Evolutionary conservation across 495 filamentous ascomycete species (phyloP).

Genomic region (Entonaema liquescens): DNA sequence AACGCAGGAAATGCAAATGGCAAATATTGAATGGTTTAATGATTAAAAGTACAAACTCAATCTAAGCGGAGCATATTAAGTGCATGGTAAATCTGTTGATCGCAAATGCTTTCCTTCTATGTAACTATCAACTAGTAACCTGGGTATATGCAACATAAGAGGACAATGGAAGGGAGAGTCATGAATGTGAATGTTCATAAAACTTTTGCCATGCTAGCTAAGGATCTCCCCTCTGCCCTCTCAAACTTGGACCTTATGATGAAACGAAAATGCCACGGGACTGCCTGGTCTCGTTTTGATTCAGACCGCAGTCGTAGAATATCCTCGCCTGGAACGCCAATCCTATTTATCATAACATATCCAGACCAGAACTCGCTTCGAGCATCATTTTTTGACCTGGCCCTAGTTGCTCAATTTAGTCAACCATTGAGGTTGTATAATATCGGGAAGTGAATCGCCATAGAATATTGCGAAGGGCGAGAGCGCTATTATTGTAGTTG

Average conservation of each 20-base stretch:
- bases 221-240: constrained; percentile 15
- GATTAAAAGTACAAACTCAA: constrained; percentile 9
- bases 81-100: constrained; percentile 1
- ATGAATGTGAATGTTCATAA: constrained; percentile 36
- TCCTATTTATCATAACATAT: constrained; percentile 34
- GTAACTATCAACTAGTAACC: constrained; percentile 5
- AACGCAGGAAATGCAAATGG: neutral
- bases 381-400: constrained; percentile 25
- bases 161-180: constrained; percentile 28
- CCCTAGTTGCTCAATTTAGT: constrained; percentile 19
- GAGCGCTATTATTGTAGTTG: neutral
- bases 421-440: constrained; percentile 15
- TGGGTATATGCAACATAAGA: constrained; percentile 40
- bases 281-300: neutral
- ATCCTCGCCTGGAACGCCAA: constrained; percentile 28
- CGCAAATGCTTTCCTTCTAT: constrained; percentile 27
- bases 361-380: constrained; percentile 26
- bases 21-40: neutral
- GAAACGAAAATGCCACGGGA: constrained; percentile 18
- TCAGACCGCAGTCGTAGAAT: constrained; percentile 17
- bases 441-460: constrained; percentile 15
- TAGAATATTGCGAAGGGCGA: neutral
- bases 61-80: neutral
- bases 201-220: constrained; percentile 20
- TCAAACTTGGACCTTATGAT: constrained; percentile 14